These are phyloP conservation scores for Hemisphaericaspora lyxosophila DNA, from an alignment of 1,139 yeast genomes.

Conservation along the genomic window DNA sequence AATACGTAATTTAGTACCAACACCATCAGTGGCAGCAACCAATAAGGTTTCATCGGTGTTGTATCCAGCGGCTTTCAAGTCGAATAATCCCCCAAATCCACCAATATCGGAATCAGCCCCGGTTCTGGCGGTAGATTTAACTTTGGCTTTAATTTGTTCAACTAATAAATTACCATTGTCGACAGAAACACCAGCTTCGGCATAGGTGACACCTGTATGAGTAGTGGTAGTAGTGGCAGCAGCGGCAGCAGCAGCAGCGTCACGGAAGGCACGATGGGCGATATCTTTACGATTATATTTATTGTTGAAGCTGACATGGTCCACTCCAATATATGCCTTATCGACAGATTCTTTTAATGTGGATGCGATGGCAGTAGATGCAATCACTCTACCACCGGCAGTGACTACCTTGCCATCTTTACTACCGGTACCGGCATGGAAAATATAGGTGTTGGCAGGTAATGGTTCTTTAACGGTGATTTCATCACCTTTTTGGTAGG, in stretches of 20 bases:
- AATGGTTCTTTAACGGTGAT: conserved; percentile 57
- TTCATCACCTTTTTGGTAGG: conserved; percentile 82
- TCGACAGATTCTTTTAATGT: conserved; percentile 79
- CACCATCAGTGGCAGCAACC: conserved; percentile 99
- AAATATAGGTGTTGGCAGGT: conserved; percentile 62
- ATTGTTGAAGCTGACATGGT: conserved; percentile 65
- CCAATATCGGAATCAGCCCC: conserved; percentile 99
- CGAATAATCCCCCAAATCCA: conserved; percentile 97
- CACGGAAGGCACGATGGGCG: conserved; percentile 92
- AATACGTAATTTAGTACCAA: conserved; percentile 93
- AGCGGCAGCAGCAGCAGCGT: conserved; percentile 24
- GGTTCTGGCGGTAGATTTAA: conserved; percentile 89
- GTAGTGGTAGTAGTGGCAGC: conserved; percentile 13
- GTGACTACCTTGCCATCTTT: conserved; percentile 67
- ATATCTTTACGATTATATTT: conserved; percentile 89
- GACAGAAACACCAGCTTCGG: conserved; percentile 94
- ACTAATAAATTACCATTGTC: conserved; percentile 92
- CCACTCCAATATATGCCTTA: conserved; percentile 83
- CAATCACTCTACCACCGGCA: conserved; percentile 96
- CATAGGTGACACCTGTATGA: conserved; percentile 67
- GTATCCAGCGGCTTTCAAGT: conserved; percentile 85
- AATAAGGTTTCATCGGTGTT: conserved; percentile 71
- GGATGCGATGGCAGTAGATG: conserved; percentile 82
- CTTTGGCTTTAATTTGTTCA: conserved; percentile 85
- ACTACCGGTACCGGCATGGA: conserved; percentile 89